These are phyloP conservation scores for Syzygium jambos DNA, from an alignment of 345 rosid genomes.

Conservation along the genomic window DNA sequence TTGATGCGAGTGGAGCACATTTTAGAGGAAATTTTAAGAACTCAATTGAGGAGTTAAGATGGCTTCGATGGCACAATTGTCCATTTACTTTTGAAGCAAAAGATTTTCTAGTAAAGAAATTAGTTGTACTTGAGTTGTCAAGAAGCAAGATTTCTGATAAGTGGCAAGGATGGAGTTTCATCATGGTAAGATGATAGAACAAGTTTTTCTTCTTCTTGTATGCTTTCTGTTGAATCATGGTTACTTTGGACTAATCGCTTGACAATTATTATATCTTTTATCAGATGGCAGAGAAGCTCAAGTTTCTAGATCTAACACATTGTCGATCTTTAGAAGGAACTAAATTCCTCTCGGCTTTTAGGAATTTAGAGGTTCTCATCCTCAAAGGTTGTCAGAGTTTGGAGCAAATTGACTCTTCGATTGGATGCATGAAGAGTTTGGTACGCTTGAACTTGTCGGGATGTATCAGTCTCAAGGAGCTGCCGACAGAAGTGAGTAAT, in stretches of 20 bases:
- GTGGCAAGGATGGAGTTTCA: neutral
- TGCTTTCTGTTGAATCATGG: neutral
- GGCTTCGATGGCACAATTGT: neutral
- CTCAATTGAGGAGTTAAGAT: neutral
- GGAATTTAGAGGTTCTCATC: neutral
- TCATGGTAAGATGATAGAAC: neutral
- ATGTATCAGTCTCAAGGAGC: neutral
- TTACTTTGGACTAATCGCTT: neutral
- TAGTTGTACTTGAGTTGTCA: neutral
- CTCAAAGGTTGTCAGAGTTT: accelerated
- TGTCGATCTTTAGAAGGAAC: neutral
- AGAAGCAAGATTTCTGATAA: neutral
- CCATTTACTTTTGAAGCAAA: neutral
- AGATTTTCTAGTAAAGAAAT: neutral
- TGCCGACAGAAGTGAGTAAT: neutral
- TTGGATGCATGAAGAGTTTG: neutral
- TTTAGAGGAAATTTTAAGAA: neutral
- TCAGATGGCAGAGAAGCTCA: neutral
- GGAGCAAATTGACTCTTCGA: neutral
- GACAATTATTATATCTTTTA: neutral
- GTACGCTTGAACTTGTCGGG: neutral
- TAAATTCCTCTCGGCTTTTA: neutral
- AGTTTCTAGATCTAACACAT: accelerated
- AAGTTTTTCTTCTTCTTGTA: neutral
- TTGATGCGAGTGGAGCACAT: neutral